Base-by-base conservation (phyloP, 306 rosid species). In the Astragalus glycyphyllos region DNA sequence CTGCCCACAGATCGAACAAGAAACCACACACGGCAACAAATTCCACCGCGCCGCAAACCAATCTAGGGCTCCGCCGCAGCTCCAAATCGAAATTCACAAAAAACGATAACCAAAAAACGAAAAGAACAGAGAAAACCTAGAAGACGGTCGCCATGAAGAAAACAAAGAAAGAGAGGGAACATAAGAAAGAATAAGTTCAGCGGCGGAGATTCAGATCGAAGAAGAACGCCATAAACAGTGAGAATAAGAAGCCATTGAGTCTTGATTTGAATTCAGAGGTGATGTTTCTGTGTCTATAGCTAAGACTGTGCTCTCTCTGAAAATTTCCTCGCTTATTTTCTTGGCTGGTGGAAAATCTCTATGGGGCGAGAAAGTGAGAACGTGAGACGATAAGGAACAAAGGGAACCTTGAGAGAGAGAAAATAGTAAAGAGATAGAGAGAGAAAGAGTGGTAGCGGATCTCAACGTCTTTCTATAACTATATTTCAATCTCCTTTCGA, bases 321-420 rank as follows among this genome's bases (percentile, higher is more conserved):
- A 68, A 80, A 38, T 17, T 69, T 74, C 47, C 73, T 81, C 37
- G 77, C 79, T 65, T 80, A 4, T 49, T 73, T 73, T 53, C 75
- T 81, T 54, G 77, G 81, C 62, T 73, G 85, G 84, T 76, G 82
- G 85, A 87, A 79, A 92, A 82, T 79, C 85, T 76, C 76, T 59
- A 77, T 58, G 81, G 82, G 75, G 83, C 35, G 80, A 90, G 86
- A 85, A 86, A 85, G 78, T 79, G 80, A 84, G 87, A 83, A 84
- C 82, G 81, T 74, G 90, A 87, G 84, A 66, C 88, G 96, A 85
- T 83, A 93, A 87, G 92, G 87, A 80, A 77, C 88, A 86, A 84
- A 79, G 86, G 58, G 87, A 82, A 79, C 81, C 83, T 63, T 35
- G 74, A 78, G 63, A 47, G 67, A 81, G 82, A 70, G 63, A 51